phyloP scores from a whole-genome alignment of 768 basidiomycete genomes.

The Lanmaoa pseudosensibilis region DNA sequence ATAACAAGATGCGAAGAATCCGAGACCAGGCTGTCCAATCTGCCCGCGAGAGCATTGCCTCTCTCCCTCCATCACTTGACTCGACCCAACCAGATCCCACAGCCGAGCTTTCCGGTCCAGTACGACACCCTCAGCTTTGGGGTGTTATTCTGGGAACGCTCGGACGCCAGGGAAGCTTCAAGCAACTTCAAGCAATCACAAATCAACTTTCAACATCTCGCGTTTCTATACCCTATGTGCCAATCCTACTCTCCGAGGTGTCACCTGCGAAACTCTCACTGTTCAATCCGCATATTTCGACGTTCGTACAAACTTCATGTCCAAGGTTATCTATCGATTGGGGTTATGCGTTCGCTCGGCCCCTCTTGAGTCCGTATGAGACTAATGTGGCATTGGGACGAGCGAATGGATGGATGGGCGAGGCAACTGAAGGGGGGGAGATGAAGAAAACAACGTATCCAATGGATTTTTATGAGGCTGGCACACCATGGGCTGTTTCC shows the following conservation, averaged over 20 bases:
- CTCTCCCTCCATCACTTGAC: conserved; percentile 14
- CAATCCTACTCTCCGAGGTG: conserved; percentile 93
- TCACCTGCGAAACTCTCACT: conserved; percentile 91
- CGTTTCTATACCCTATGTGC: conserved; percentile 71
- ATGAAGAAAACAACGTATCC: conserved; percentile 55
- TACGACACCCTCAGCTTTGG: conserved; percentile 53
- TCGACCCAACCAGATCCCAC: conserved; percentile 5
- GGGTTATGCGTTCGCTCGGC: conserved; percentile 93
- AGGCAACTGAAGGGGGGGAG: conserved; percentile 20
- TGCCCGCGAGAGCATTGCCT: conserved; percentile 65
- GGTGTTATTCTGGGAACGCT: conserved; percentile 93
- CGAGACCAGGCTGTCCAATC: conserved; percentile 73
- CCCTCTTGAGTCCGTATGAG: conserved; percentile 92
- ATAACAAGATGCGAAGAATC: conserved; percentile 78
- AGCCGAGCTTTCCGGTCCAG: conserved; percentile 15
- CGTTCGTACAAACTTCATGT: conserved; percentile 96
- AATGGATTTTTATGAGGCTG: conserved; percentile 95
- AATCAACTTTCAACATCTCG: conserved; percentile 59
- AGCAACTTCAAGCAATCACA: conserved; percentile 83
- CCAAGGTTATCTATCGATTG: conserved; percentile 97
- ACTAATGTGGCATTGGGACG: conserved; percentile 75
- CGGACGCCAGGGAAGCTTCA: conserved; percentile 90
- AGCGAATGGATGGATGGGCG: conserved; percentile 67
- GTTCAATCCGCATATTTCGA: conserved; percentile 76
- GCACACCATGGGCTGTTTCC: conserved; percentile 73